Percentiles rank a stretch among this genome's conserved stretches.
Conservation (phyloP, 1,139 yeast species). For the Sugiyamaella grinbergsii region DNA sequence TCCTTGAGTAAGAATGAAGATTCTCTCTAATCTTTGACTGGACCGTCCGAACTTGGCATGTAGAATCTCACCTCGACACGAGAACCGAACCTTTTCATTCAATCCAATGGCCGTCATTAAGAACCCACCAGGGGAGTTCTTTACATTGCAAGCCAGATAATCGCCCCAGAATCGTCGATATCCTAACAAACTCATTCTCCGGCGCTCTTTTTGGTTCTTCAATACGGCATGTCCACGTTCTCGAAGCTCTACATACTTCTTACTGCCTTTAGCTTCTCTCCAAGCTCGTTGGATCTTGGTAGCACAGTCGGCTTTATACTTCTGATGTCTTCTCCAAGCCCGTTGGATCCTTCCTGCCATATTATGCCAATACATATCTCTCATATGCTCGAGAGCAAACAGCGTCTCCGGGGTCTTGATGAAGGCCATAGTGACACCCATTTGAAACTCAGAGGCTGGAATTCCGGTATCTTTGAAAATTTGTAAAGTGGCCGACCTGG, state of each 20-base stretch:
- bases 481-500: conserved; percentile 74
- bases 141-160: conserved; percentile 80
- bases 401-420: conserved; percentile 96
- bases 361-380: conserved; percentile 97
- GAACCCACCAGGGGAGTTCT: conserved; percentile 66
- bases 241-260: conserved; percentile 73
- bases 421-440: conserved; percentile 93
- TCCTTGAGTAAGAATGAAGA: conserved; percentile 65
- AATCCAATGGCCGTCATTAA: conserved; percentile 63
- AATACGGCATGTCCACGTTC: conserved; percentile 76
- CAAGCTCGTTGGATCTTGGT: conserved; percentile 80
- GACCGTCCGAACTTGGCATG: conserved; percentile 92
- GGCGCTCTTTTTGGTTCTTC: conserved; percentile 81
- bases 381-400: conserved; percentile 92
- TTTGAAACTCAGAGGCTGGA: conserved; percentile 79
- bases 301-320: conserved; percentile 86
- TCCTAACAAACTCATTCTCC: conserved; percentile 84
- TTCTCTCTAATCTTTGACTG: conserved; percentile 72
- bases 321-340: conserved; percentile 87
- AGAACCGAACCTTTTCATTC: conserved; percentile 70
- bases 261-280: conserved; percentile 79
- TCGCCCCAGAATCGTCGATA: conserved; percentile 94
- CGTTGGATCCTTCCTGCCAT: conserved; percentile 98
- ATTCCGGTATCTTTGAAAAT: conserved; percentile 80
- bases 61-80: conserved; percentile 77